These are phyloP conservation scores for Kazachstania kunashirensis DNA, from an alignment of 805 yeast species.

Conservation along the genomic window DNA sequence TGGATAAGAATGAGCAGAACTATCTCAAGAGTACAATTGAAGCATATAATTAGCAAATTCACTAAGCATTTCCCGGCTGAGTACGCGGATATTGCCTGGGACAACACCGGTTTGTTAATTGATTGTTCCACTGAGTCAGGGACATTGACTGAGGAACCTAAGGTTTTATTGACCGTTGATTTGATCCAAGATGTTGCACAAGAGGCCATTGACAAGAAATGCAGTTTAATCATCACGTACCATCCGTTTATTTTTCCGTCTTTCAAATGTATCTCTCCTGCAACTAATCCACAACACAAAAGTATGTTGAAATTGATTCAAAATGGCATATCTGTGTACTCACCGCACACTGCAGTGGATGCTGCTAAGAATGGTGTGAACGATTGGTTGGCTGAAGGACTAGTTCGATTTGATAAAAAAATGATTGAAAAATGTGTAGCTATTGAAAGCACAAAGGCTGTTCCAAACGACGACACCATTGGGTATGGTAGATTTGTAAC, in stretches of 20 bases:
- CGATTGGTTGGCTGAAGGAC: constrained; percentile 73
- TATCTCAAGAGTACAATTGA: constrained; percentile 29
- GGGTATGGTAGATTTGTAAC: constrained; percentile 77
- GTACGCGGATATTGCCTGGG: constrained; percentile 87
- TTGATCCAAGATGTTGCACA: constrained; percentile 73
- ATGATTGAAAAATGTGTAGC: constrained; percentile 12
- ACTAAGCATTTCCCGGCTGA: constrained; percentile 71
- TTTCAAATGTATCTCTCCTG: constrained; percentile 58
- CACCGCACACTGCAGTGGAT: constrained; percentile 94
- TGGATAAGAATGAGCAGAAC: constrained; percentile 25
- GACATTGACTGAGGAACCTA: constrained; percentile 12
- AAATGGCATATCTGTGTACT: constrained; percentile 77
- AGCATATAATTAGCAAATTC: constrained; percentile 41
- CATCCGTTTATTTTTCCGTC: constrained; percentile 93
- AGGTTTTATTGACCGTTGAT: constrained; percentile 67
- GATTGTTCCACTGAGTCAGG: constrained; percentile 42
- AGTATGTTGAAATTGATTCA: constrained; percentile 65
- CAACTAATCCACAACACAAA: constrained; percentile 65
- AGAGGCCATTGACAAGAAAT: constrained; percentile 57
- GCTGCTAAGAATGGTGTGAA: constrained; percentile 90
- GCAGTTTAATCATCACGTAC: constrained; percentile 68
- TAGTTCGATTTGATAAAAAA: constrained; percentile 27
- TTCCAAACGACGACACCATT: constrained; percentile 27
- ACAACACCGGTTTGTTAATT: constrained; percentile 84
- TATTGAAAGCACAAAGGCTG: constrained; percentile 22